Evolutionary conservation across 108 stramenopile genomes (phyloP), one percentile per base, ranked within the genome.

Genomic region (Chaetoceros muelleri): DNA sequence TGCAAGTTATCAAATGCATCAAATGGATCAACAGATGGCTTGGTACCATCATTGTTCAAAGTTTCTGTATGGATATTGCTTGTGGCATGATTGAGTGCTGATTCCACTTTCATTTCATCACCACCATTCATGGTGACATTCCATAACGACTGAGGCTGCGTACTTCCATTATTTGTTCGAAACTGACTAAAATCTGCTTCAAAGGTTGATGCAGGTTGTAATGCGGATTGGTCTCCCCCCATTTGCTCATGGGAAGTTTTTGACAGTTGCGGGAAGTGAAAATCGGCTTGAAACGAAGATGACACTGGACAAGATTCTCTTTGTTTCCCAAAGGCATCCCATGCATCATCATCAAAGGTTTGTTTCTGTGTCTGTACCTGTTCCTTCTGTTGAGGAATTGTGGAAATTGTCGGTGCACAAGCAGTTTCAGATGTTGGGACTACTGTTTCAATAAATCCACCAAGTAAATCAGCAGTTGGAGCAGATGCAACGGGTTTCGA

Each of bases 291-390:
- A 13, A 22, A 28, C 19, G 56, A 17, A 27, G 27, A 28, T 61
- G 48, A 21, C 48, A 47, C 34, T 40, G 34, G 34, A 40, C 5
- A 13, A 13, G 16, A 26, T 51, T 51, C 49, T 51, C 55, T 44
- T 10, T 68, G 66, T 27, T 65, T 63, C 19, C 74, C 77, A 69
- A 86, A 82, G 18, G 85, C 81, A 74, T 80, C 85, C 82, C 82
- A 84, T 60, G 71, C 73, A 67, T 30, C 70, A 65, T 59, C 54
- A 19, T 48, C 34, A 5, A 40, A 10, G 13, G 13, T 13, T 40
- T 40, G 34, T 5, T 40, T 10, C 34, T 10, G 34, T 5, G 13
- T 5, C 8, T 40, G 34, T 13, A 40, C 8, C 34, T 40, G 34
- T 40, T 23, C 13, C 7, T 49, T 5, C 48, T 49, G 48, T 7